Conservation (phyloP, 495 filamentous ascomycete genomes). For the Immersiella caudata region DNA sequence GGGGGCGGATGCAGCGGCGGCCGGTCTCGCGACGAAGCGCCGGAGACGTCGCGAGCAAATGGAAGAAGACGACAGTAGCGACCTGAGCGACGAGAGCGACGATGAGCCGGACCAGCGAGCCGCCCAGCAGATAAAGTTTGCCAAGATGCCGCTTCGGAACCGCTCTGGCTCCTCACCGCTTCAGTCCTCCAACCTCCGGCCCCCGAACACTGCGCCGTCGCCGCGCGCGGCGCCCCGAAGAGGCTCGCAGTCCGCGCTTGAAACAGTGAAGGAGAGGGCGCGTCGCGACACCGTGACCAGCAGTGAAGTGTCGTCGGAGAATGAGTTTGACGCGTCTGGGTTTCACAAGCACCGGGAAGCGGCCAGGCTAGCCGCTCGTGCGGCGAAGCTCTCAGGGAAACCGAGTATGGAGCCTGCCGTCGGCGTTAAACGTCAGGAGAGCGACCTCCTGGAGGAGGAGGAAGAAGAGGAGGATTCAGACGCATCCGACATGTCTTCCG, state of each 20-base stretch:
- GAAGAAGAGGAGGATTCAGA: constrained; percentile 64
- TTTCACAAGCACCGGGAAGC: constrained; percentile 63
- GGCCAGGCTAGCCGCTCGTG: constrained; percentile 37
- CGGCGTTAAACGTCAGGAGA: constrained; percentile 49
- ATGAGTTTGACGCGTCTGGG: constrained; percentile 72
- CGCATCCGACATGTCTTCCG: constrained; percentile 56
- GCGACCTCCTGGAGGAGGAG: constrained; percentile 60
- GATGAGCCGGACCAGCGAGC: constrained; percentile 74
- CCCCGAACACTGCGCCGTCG: constrained; percentile 41
- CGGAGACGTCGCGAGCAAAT: constrained; percentile 70
- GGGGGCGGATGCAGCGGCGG: constrained; percentile 73
- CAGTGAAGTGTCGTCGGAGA: constrained; percentile 90
- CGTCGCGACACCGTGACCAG: constrained; percentile 87
- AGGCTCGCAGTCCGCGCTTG: constrained; percentile 76
- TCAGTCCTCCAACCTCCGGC: constrained; percentile 58
- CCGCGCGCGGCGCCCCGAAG: constrained; percentile 50
- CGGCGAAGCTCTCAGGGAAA: constrained; percentile 50
- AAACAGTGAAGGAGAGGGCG: constrained; percentile 71
- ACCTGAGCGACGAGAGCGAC: constrained; percentile 94
- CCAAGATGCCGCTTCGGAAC: constrained; percentile 87
- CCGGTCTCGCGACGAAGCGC: constrained; percentile 59
- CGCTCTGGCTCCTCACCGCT: constrained; percentile 88
- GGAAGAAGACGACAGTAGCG: constrained; percentile 96
- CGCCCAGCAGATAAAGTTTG: constrained; percentile 86
- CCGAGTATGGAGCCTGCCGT: constrained; percentile 42